Evolutionary conservation across 768 basidiomycete genomes (phyloP).

Genomic region (Xanthoconium stramineum): DNA sequence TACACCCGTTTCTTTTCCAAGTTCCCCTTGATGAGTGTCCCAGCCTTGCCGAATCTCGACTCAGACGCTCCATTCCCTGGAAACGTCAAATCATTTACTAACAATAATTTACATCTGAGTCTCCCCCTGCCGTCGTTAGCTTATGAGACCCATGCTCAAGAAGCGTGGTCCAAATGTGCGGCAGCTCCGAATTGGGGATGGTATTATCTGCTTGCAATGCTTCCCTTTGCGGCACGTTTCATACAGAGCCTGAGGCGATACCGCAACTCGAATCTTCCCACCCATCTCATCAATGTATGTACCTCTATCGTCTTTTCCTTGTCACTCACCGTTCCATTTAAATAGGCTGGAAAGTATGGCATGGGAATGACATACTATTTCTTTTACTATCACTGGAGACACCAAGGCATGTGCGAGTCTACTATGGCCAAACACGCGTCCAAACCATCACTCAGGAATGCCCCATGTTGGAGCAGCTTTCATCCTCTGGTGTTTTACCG

Average conservation of each 20-base stretch:
- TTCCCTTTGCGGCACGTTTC: constrained; percentile 79
- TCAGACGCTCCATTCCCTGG: no score
- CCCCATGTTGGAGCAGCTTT: constrained; percentile 49
- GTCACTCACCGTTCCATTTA: not conserved
- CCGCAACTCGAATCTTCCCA: constrained; percentile 63
- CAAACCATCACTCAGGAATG: constrained; percentile 21
- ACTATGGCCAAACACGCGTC: not conserved
- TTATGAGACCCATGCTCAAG: no score
- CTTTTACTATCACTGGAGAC: constrained; percentile 78
- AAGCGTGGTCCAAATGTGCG: no score
- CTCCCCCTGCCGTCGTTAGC: no score
- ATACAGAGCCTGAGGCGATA: constrained; percentile 89
- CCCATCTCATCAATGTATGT: constrained; percentile 85
- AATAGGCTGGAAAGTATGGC: constrained; percentile 81
- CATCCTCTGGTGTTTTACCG: constrained; percentile 66
- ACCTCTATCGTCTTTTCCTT: not conserved
- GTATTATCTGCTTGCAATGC: constrained; percentile 52
- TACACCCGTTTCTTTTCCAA: no score
- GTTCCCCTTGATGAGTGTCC: no score
- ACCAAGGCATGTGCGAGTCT: constrained; percentile 42
- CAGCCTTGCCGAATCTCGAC: no score
- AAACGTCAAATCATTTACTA: no score
- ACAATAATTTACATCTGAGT: no score
- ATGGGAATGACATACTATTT: constrained; percentile 61
- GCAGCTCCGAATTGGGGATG: constrained; percentile 73